Percentiles rank a stretch among this genome's conserved stretches.
Conservation (phyloP, 371 early-diverging fungal genomes). For the Lichtheimia ramosa region DNA sequence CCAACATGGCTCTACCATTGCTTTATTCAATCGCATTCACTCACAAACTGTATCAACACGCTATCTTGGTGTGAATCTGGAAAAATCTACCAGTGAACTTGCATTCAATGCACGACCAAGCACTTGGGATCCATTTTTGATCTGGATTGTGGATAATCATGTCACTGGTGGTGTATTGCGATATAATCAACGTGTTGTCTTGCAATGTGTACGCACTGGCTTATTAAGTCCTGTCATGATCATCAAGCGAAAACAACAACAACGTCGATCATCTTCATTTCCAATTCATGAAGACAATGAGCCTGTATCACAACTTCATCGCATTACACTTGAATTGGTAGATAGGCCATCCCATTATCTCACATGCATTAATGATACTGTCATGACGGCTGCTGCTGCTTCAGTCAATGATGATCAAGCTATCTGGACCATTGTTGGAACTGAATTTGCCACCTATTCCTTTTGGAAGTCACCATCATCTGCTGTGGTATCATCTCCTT, state of each 20-base stretch:
- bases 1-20: slow-evolving; percentile 73
- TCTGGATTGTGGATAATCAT: slow-evolving; percentile 77
- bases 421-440: slow-evolving; percentile 24
- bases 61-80: slow-evolving; percentile 64
- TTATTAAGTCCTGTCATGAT: slow-evolving; percentile 75
- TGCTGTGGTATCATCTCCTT: slow-evolving; percentile 7
- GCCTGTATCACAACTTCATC: slow-evolving; percentile 84
- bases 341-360: slow-evolving; percentile 57
- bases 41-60: slow-evolving; percentile 81
- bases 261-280: slow-evolving; percentile 28
- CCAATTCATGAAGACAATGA: slow-evolving; percentile 24
- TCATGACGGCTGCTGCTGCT: slow-evolving; percentile 61
- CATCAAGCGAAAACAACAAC: slow-evolving; percentile 70
- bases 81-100: slow-evolving; percentile 19
- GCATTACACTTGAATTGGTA: slow-evolving; percentile 75
- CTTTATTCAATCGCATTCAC: slow-evolving; percentile 78
- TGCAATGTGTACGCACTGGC: slow-evolving; percentile 76
- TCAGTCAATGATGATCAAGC: slow-evolving; percentile 17
- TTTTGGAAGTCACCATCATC: slow-evolving; percentile 11
- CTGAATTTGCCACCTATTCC: slow-evolving; percentile 20
- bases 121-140: slow-evolving; percentile 85
- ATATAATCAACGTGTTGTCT: slow-evolving; percentile 77
- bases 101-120: slow-evolving; percentile 19
- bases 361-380: slow-evolving; percentile 75
- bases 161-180: slow-evolving; percentile 57